Evolutionary conservation across 2,329 filamentous ascomycete species (phyloP), one percentile per base, ranked within the genome.

Genomic region (Graphium sp.): DNA sequence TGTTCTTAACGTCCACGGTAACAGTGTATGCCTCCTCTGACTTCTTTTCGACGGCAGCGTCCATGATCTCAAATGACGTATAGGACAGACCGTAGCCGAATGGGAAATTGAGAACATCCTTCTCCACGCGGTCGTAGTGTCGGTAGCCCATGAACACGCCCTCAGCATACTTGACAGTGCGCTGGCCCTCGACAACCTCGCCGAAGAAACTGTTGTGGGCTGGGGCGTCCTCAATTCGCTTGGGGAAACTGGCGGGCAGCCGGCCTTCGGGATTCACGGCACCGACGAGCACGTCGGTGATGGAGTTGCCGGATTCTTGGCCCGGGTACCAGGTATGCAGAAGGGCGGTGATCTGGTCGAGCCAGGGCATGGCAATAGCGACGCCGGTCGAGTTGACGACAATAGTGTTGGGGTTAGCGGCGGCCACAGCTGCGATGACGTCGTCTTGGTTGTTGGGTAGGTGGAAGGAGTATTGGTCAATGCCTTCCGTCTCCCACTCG

Each of bases 391-490:
- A 73, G 40, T 74, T 65, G 11, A 76, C 63, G 6, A 77, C 59
- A 5, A 68, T 59, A 7, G 67, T 63, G 22, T 68, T 70, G 1
- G 63, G 51, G 40, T 76, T 76, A 2, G 48, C 66, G 0, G 56
- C 56, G 12, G 70, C 52, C 1, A 76, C 60, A 4, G 60, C 58
- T 12, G 54, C 44, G 38, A 77, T 65, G 18, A 81, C 49, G 5
- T 56, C 53, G 32, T 80, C 73, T 28, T 70, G 74, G 33, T 47
- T 38, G 12, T 44, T 58, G 63, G 76, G 81, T 1, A 80, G 51
- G 12, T 74, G 76, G 26, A 82, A 58, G 44, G 79, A 79, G 43
- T 75, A 75, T 32, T 77, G 68, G 43, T 81, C 76, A 36, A 75
- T 74, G 26, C 59, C 55, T 72, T 80, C 49, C 0, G 47, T 50